Evolutionary conservation across 208 protist genomes (phyloP), one percentile per base, ranked within the genome.

Genomic region (Leishmania tropica): DNA sequence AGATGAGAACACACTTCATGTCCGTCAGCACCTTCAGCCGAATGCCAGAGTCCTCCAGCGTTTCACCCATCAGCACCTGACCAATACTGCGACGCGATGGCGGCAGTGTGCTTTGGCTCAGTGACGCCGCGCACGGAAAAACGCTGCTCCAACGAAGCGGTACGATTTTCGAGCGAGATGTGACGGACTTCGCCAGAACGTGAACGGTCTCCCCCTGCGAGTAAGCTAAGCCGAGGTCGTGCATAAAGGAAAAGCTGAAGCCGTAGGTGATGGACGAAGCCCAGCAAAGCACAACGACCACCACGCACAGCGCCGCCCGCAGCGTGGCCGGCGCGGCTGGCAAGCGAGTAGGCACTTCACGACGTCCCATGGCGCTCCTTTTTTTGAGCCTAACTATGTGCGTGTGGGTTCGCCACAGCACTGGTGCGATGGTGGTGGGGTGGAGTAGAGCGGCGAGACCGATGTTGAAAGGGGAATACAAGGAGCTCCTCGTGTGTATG

Each of bases 81-180:
- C 82, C 82, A 51, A 85, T 85, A 65, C 78, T 85, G 4, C 60
- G 77, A 58, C 79, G 77, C 40, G 58, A 24, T 21, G 76, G 77
- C 7, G 62, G 6, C 2, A 47, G 10, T 0, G 82, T 75, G 4
- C 37, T 28, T 11, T 31, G 17, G n/a, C n/a, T 0, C 28, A 35
- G 15, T 15, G 1, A 3, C 28, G 21, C 1, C 17, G 10, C 42
- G 72, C 82, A 85, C 17, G 82, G 82, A 28, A 85, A 81, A 0
- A 85, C 77, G 24, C 79, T 54, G 5, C 7, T 5, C 58, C 60
- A 85, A 19, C 71, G 82, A 40, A 81, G 82, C 28, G 82, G 62
- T 40, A 85, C 77, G 31, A 81, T 79, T 35, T 85, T 85, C 1
- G 21, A 54, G 24, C 60, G 62, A 3, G 82, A 85, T 2, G 82